Conservation (phyloP, 495 filamentous ascomycete genomes). For the Hypoxylon crocopeplum region DNA sequence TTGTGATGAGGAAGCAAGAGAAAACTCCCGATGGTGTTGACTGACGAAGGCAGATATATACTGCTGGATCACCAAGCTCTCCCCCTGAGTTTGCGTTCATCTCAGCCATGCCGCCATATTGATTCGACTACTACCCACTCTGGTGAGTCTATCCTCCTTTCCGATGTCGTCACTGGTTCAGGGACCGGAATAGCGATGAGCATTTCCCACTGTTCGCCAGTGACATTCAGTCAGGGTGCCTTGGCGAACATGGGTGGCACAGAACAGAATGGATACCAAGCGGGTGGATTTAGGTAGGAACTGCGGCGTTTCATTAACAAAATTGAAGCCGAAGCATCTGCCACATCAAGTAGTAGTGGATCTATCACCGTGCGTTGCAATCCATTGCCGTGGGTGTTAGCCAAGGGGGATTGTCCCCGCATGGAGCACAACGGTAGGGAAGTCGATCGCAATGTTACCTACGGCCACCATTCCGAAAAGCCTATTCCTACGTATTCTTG, state of each 20-base stretch:
- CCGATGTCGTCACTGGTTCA: slow-evolving; percentile 29
- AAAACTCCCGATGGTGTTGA: slow-evolving; percentile 1
- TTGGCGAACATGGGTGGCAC: slow-evolving; percentile 28
- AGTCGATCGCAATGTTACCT: slow-evolving; percentile 35
- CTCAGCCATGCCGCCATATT: slow-evolving; percentile 8
- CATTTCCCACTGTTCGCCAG: slow-evolving; percentile 15
- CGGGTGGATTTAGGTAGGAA: slow-evolving; percentile 16
- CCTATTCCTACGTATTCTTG: no score
- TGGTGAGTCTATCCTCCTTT: slow-evolving; percentile 25
- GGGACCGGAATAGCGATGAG: slow-evolving; percentile 33
- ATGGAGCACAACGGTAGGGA: slow-evolving; percentile 5
- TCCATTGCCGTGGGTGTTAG: slow-evolving; percentile 17
- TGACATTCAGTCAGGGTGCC: slow-evolving; percentile 4
- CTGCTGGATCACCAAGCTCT: neutral
- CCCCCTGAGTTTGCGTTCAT: slow-evolving; percentile 28
- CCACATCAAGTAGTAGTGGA: slow-evolving; percentile 9
- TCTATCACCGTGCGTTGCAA: slow-evolving; percentile 26
- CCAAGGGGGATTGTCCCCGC: slow-evolving; percentile 14
- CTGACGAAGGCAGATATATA: slow-evolving; percentile 35
- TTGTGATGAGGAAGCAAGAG: slow-evolving; percentile 20
- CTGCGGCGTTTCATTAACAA: slow-evolving; percentile 17
- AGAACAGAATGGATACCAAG: slow-evolving; percentile 18
- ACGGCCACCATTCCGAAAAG: slow-evolving; percentile 6
- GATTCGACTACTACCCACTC: slow-evolving; percentile 20
- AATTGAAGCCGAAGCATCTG: slow-evolving; percentile 10